These are phyloP conservation scores for Camelina hispida DNA, from an alignment of 345 rosid genomes.

Conservation along the genomic window DNA sequence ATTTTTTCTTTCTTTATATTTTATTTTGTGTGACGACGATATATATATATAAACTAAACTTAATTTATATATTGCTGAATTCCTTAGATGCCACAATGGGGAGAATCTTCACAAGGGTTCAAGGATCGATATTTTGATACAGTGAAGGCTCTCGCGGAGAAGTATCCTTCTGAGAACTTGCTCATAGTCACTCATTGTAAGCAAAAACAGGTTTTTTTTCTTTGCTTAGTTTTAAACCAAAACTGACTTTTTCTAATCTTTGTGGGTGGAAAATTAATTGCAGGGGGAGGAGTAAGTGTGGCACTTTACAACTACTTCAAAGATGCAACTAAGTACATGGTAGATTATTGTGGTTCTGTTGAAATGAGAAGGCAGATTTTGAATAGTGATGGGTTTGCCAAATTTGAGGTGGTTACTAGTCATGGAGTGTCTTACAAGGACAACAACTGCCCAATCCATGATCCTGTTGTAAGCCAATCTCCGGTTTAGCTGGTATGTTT, in stretches of 20 bases:
- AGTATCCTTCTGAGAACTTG: constrained; percentile 78
- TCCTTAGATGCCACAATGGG: constrained; percentile 75
- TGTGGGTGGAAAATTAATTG: constrained; percentile 7
- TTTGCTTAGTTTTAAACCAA: background rate
- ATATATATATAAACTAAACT: background rate
- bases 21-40: background rate
- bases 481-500: constrained; percentile 7
- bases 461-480: constrained; percentile 12
- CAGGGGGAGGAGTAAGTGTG: constrained; percentile 87
- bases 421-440: constrained; percentile 35
- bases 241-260: background rate
- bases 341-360: constrained; percentile 71
- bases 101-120: constrained; percentile 48
- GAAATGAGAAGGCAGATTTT: constrained; percentile 56
- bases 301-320: constrained; percentile 58
- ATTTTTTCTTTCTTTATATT: background rate
- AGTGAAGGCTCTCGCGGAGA: constrained; percentile 63
- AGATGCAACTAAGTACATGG: constrained; percentile 55
- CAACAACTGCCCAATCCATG: constrained; percentile 26
- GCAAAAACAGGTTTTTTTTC: background rate
- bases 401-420: constrained; percentile 43
- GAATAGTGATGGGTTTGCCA: constrained; percentile 42
- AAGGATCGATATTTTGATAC: constrained; percentile 55
- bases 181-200: constrained; percentile 84
- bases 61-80: background rate